phyloP scores from a whole-genome alignment of 2,329 filamentous ascomycete species.

The Colletotrichum zoysiae region DNA sequence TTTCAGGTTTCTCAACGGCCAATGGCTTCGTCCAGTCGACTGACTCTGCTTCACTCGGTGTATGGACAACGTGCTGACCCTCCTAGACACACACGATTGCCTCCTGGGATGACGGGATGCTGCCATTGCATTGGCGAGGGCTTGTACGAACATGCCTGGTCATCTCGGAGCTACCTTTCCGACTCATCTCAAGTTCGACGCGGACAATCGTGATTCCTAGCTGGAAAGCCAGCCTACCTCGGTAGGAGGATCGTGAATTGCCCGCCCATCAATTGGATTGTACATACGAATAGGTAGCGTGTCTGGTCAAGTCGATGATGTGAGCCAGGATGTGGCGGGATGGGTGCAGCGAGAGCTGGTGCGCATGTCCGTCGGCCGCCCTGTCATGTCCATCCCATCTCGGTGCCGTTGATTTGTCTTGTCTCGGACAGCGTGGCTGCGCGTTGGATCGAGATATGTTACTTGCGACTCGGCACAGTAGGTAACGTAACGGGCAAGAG shows the following conservation, averaged over 20 bases:
- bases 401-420: not conserved
- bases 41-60: not conserved
- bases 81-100: not conserved
- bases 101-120: not conserved
- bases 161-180: constrained; percentile 3
- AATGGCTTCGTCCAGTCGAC: not conserved
- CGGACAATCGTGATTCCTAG: not conserved
- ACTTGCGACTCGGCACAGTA: too few species aligned
- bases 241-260: not conserved
- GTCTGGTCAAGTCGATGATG: constrained; percentile 23
- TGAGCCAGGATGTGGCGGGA: constrained; percentile 33
- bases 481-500: not conserved
- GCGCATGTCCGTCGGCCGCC: constrained; percentile 16
- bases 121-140: not conserved
- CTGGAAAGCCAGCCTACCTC: not conserved
- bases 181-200: not conserved
- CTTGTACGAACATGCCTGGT: not conserved
- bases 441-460: not conserved
- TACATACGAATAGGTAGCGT: not conserved
- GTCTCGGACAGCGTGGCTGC: not conserved
- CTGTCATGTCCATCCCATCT: not conserved
- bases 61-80: not conserved
- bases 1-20: constrained; percentile 8
- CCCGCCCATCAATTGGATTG: not conserved
- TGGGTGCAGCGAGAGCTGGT: constrained; percentile 5